phyloP scores from a whole-genome alignment of 495 filamentous ascomycete genomes.

The Aspergillus asperescens region DNA sequence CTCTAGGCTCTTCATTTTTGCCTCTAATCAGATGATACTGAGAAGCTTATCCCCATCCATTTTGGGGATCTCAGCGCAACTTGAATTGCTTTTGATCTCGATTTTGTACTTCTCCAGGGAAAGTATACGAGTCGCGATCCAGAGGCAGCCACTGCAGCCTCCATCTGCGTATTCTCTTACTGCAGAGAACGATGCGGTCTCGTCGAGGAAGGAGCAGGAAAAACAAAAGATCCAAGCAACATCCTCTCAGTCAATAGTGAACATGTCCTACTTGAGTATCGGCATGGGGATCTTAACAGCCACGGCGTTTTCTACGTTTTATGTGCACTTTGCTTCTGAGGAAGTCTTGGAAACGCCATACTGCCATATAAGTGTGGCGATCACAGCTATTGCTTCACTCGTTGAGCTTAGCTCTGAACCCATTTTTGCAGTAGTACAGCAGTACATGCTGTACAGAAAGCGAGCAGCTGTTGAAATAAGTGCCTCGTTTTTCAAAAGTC shows the following conservation, averaged over 20 bases:
- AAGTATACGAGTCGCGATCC: constrained; percentile 76
- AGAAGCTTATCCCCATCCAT: constrained; percentile 78
- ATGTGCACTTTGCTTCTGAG: constrained; percentile 51
- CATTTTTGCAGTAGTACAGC: constrained; percentile 75
- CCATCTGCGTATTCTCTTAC: constrained; percentile 6
- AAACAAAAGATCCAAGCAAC: constrained; percentile 14
- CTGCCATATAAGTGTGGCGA: constrained; percentile 54
- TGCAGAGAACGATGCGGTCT: not conserved
- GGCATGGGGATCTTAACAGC: constrained; percentile 62
- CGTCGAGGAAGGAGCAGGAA: constrained; percentile 14
- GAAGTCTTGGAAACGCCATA: constrained; percentile 55
- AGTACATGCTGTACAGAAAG: constrained; percentile 70
- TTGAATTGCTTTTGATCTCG: constrained; percentile 84
- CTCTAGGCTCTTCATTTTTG: constrained; percentile 82
- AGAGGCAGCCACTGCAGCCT: constrained; percentile 57
- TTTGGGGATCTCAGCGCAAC: constrained; percentile 77
- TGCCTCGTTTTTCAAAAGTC: constrained; percentile 71
- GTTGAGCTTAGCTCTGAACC: constrained; percentile 81
- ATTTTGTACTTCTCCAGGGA: constrained; percentile 90
- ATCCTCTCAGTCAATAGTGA: constrained; percentile 68
- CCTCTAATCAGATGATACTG: constrained; percentile 82
- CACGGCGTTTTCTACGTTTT: constrained; percentile 55
- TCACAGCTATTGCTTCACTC: constrained; percentile 71
- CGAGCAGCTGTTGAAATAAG: constrained; percentile 73
- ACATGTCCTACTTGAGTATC: constrained; percentile 77